phyloP scores from a whole-genome alignment of 2,329 filamentous ascomycete species.

The Mycogone perniciosa region DNA sequence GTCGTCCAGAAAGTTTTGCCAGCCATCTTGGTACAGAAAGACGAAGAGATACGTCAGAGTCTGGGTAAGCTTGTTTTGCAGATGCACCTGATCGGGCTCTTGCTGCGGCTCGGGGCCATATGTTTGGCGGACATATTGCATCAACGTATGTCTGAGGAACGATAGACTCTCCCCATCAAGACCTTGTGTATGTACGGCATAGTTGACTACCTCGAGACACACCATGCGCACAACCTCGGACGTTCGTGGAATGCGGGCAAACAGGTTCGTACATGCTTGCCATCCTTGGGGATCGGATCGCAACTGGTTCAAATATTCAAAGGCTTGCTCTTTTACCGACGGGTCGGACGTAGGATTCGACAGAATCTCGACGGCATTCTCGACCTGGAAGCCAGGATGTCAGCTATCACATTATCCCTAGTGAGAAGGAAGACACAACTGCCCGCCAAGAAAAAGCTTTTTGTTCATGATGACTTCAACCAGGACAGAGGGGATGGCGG shows the following conservation, averaged over 20 bases:
- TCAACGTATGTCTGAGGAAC: constrained; percentile 72
- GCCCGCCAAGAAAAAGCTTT: neutral
- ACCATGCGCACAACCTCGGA: constrained; percentile 84
- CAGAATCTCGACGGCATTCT: constrained; percentile 92
- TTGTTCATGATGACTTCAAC: constrained; percentile 5
- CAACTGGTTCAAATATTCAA: constrained; percentile 72
- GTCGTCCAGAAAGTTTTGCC: constrained; percentile 88
- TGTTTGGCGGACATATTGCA: constrained; percentile 71
- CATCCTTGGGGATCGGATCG: constrained; percentile 78
- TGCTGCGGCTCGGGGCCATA: constrained; percentile 59
- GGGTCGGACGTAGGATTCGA: constrained; percentile 74
- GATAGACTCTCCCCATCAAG: constrained; percentile 66
- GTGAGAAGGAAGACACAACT: neutral
- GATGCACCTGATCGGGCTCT: constrained; percentile 61
- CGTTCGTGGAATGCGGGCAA: constrained; percentile 67
- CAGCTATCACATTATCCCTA: neutral
- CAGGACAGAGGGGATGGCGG: constrained; percentile 7
- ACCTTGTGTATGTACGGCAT: constrained; percentile 73
- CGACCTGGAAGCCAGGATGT: constrained; percentile 53
- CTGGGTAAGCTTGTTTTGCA: constrained; percentile 97
- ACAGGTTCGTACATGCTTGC: constrained; percentile 83
- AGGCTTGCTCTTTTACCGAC: constrained; percentile 72
- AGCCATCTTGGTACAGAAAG: constrained; percentile 75
- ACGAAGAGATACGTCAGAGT: constrained; percentile 92
- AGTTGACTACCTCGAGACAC: constrained; percentile 88